Base-by-base conservation (phyloP, 2,329 filamentous ascomycete genomes). In the Apiospora pterosperma region DNA sequence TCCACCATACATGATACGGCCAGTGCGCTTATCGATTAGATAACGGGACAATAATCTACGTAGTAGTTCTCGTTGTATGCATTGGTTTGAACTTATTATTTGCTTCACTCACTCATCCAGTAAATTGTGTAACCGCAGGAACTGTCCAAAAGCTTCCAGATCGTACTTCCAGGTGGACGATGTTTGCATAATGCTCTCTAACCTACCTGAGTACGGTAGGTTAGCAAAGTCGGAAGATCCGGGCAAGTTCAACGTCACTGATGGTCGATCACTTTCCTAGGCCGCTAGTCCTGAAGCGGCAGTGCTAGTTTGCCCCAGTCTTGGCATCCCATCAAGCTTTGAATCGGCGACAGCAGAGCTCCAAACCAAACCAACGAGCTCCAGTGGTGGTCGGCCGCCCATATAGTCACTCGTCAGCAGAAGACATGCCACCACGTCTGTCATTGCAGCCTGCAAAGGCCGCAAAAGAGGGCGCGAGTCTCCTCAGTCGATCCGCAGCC, bases 371-470 rank as follows among this genome's bases (percentile, higher is more conserved):
- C n/a, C n/a, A n/a, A n/a, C n/a, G n/a, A n/a, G n/a, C n/a, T n/a
- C n/a, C n/a, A n/a, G n/a, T n/a, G n/a, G n/a, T n/a, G n/a, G n/a
- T n/a, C 34, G 52, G 25, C 34, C 42, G 28, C 48, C 48, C 48
- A 55, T 16, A 36, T 34, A 59, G 8, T 25, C 58, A 23, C 5
- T 23, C 34, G n/a, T 58, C 48, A 58, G n/a, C 19, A 19, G 19
- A 55, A 55, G 67, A 62, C 64, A 74, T 75, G 74, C 71, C 73
- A 65, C 74, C 74, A 63, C 72, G 72, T 69, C 63, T 75, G 36
- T 70, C 70, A 66, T 66, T 75, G 65, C 72, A 70, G 68, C 68
- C 71, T 36, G 55, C 73, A 64, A 66, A 71, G 66, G 69, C 66
- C 62, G 48, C 48, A 55, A 55, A 34, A 55, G 48, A 55, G 3